Evolutionary conservation across 139 green algal species (phyloP).

Genomic region (Medakamo hakoo): DNA sequence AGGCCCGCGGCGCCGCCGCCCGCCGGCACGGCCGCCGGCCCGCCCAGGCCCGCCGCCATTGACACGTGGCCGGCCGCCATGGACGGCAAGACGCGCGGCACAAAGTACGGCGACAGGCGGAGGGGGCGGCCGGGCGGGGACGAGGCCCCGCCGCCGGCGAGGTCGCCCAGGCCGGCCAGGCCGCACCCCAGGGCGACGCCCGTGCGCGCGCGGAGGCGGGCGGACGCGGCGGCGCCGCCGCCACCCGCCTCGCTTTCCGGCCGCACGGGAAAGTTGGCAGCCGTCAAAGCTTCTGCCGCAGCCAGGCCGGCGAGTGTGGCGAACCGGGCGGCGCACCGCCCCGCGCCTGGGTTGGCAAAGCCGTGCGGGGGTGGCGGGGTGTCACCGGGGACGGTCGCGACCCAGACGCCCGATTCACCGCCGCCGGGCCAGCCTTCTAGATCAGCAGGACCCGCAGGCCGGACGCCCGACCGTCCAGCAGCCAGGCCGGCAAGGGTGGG

Average conservation of each 20-base stretch:
- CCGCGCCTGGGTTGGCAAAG: too few species aligned
- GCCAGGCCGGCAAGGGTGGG: neutral
- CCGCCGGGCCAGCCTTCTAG: neutral
- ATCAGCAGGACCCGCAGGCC: neutral
- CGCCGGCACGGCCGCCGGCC: too few species aligned
- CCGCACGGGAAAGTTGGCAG: neutral
- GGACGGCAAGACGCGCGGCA: constrained; percentile 83
- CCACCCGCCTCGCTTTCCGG: too few species aligned
- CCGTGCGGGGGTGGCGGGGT: too few species aligned
- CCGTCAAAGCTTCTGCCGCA: neutral
- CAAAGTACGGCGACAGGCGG: constrained; percentile 74
- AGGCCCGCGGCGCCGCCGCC: neutral
- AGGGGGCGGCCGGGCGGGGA: constrained; percentile 11
- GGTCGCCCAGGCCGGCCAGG: neutral
- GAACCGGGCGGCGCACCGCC: neutral
- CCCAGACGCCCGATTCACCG: neutral
- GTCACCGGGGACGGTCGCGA: too few species aligned
- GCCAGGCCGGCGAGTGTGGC: neutral
- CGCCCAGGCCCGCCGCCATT: constrained; percentile 42
- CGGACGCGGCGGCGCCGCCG: too few species aligned
- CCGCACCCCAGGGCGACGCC: neutral
- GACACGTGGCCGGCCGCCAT: constrained; percentile 78
- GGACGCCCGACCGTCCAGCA: neutral
- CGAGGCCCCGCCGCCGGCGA: neutral
- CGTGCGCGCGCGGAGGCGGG: neutral